Evolutionary conservation across 2,329 filamentous ascomycete species (phyloP).

Genomic region (Cladosporium austrohemisphaericum): DNA sequence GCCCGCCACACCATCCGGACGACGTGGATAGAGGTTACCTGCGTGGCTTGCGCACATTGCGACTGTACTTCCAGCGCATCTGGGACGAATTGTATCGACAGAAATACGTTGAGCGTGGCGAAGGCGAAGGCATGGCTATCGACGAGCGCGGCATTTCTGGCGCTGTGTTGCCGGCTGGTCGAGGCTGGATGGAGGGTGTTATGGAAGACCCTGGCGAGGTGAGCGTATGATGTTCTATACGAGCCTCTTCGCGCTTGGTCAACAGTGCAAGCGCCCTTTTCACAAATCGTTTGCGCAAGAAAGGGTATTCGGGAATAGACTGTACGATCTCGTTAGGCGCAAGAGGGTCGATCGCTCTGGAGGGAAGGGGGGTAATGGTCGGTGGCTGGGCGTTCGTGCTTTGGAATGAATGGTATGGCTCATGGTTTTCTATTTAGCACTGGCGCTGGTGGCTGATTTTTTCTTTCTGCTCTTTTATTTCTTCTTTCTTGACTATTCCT

Average conservation of each 20-base stretch:
- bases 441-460: slow-evolving; percentile 8
- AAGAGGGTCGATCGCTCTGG: background rate
- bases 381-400: background rate
- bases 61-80: slow-evolving; percentile 82
- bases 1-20: slow-evolving; percentile 75
- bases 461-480: background rate
- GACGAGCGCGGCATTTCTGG: slow-evolving; percentile 25
- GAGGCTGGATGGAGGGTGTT: slow-evolving; percentile 27
- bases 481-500: background rate
- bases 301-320: background rate
- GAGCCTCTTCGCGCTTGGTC: background rate
- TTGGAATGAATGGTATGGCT: background rate
- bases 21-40: slow-evolving; percentile 87
- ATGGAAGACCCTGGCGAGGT: slow-evolving; percentile 27
- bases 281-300: too few relatives aligned
- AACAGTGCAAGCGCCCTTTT: too few relatives aligned
- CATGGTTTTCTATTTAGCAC: slow-evolving; percentile 2
- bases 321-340: background rate
- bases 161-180: slow-evolving; percentile 20
- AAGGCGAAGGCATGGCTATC: slow-evolving; percentile 36
- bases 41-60: slow-evolving; percentile 73
- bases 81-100: slow-evolving; percentile 63
- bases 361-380: background rate
- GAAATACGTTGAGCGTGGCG: slow-evolving; percentile 31
- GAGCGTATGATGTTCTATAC: slow-evolving; percentile 19